Percentiles rank a stretch among this genome's conserved stretches.
phyloP scores from a whole-genome alignment of 2,329 filamentous ascomycete genomes.

The Penicillium freii region DNA sequence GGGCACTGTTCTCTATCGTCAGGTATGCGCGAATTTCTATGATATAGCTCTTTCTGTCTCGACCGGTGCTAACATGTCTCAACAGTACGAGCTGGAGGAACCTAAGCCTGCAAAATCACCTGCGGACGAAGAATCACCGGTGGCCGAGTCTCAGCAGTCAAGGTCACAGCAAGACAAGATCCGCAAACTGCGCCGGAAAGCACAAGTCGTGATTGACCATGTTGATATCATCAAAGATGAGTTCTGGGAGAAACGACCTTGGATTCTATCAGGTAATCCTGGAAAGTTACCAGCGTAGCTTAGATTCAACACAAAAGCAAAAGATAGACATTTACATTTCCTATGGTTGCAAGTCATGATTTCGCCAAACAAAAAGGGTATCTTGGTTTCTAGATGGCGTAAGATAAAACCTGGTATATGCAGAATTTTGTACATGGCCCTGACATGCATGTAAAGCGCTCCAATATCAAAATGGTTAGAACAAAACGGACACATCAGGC shows the following conservation, averaged over 20 bases:
- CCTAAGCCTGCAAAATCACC: conserved; percentile 37
- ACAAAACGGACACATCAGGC: conserved; percentile 39
- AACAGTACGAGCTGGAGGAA: conserved; percentile 69
- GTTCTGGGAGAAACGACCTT: conserved; percentile 86
- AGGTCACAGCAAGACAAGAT: conserved; percentile 83
- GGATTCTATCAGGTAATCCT: conserved; percentile 73
- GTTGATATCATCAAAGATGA: conserved; percentile 92
- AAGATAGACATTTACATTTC: conserved; percentile 6
- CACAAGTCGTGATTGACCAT: conserved; percentile 76
- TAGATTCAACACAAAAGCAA: conserved; percentile 4
- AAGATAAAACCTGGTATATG: conserved; percentile 15
- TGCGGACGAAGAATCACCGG: conserved; percentile 18
- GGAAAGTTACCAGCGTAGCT: conserved; percentile 62
- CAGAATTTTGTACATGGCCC: conserved; percentile 16
- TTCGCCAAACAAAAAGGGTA: conserved; percentile 34
- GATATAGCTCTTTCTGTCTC: background rate
- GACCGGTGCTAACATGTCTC: background rate
- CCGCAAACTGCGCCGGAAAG: conserved; percentile 76
- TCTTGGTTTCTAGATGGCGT: conserved; percentile 27
- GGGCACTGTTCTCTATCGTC: conserved; percentile 83
- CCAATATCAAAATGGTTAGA: conserved; percentile 1
- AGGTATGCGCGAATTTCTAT: conserved; percentile 50
- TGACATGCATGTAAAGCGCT: conserved; percentile 4
- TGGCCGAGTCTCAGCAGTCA: conserved; percentile 55
- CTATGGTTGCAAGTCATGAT: conserved; percentile 4